Conservation (phyloP, 257 asterid species). For the Coffea eugenioides region DNA sequence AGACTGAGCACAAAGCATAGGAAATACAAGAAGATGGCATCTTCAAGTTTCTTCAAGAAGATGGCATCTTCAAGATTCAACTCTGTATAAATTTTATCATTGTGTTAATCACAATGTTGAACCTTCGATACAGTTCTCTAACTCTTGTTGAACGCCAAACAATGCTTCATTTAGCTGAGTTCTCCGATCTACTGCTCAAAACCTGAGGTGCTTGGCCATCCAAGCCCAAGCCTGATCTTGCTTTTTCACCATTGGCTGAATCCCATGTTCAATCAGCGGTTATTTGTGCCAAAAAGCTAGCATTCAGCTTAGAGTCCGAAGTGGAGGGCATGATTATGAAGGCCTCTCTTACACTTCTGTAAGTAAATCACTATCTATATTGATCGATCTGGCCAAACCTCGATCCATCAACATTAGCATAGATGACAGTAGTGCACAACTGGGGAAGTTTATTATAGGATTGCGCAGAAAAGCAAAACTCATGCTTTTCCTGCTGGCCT, state of each 20-base stretch:
- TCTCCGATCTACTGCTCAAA: neutral
- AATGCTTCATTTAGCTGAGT: neutral
- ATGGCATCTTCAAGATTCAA: neutral
- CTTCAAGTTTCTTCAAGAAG: too few species aligned
- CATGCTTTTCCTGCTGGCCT: neutral
- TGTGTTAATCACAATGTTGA: slow-evolving; percentile 2
- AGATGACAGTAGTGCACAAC: neutral
- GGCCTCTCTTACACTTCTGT: neutral
- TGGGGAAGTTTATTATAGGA: slow-evolving; percentile 1
- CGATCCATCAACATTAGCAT: neutral
- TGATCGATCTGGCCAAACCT: neutral
- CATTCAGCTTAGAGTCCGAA: slow-evolving; percentile 16
- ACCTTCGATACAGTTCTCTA: neutral
- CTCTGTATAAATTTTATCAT: neutral
- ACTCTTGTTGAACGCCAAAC: neutral
- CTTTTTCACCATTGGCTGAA: slow-evolving; percentile 19
- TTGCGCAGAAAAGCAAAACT: neutral
- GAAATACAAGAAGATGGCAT: too few species aligned
- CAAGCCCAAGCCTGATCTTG: too few species aligned
- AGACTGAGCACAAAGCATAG: too few species aligned
- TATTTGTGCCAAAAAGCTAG: slow-evolving; percentile 12
- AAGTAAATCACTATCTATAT: neutral
- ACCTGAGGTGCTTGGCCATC: slow-evolving; percentile 25
- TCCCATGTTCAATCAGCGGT: slow-evolving; percentile 29
- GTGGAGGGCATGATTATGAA: slow-evolving; percentile 15